Percentiles rank a stretch among this genome's conserved stretches.
Conservation (phyloP, 2,329 filamentous ascomycete genomes). For the Phaeophleospora eucalypticola region DNA sequence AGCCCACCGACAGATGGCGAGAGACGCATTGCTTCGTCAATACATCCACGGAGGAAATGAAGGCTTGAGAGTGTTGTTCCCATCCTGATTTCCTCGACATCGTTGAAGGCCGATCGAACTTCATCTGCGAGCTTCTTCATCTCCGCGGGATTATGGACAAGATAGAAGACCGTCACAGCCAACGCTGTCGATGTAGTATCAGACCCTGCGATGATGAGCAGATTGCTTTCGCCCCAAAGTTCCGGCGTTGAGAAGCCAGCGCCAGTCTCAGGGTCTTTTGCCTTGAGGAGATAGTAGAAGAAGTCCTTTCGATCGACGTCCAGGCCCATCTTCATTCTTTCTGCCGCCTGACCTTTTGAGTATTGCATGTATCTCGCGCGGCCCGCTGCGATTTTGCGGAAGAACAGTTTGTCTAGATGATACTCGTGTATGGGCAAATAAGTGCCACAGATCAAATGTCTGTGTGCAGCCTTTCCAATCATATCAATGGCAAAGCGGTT, state of each 20-base stretch:
- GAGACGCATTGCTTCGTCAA: conserved; percentile 48
- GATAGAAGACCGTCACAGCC: conserved; percentile 36
- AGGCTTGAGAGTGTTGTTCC: conserved; percentile 33
- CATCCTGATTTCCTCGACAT: conserved; percentile 45
- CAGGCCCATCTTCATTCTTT: conserved; percentile 33
- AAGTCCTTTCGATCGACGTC: conserved; percentile 31
- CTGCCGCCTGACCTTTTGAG: conserved; percentile 41
- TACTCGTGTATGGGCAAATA: conserved; percentile 38
- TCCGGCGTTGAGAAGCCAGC: conserved; percentile 26
- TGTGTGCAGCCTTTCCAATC: conserved; percentile 19
- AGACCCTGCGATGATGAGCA: conserved; percentile 30
- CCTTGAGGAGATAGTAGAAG: conserved; percentile 28
- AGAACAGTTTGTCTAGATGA: conserved; percentile 40
- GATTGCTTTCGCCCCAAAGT: conserved; percentile 28
- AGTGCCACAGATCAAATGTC: conserved; percentile 37
- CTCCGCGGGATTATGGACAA: conserved; percentile 28
- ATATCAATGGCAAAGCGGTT: conserved; percentile 32
- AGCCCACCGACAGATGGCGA: conserved; percentile 41
- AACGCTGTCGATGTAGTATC: conserved; percentile 36
- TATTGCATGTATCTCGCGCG: conserved; percentile 42
- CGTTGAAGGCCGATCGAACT: conserved; percentile 43
- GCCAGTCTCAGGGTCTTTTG: conserved; percentile 31
- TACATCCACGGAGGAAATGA: conserved; percentile 43
- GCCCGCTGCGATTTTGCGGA: conserved; percentile 41
- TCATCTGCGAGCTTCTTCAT: conserved; percentile 31